These are phyloP conservation scores for Phoenix roebelenii DNA, from an alignment of 176 grass and related monocot species.

Conservation along the genomic window DNA sequence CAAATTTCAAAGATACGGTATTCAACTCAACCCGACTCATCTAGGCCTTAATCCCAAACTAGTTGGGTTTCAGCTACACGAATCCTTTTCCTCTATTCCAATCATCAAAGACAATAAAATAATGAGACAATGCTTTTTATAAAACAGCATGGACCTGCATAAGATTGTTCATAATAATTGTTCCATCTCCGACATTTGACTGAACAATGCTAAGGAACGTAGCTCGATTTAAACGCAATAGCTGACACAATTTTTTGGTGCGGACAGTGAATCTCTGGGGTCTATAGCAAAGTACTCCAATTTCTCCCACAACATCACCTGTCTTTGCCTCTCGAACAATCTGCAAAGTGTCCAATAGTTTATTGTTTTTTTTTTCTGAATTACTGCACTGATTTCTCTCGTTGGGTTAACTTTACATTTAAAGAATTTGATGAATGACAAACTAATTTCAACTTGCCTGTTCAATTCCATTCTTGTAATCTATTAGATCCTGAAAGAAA, in stretches of 20 bases:
- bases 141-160: slow-evolving; percentile 40
- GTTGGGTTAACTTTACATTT: not conserved
- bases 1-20: no score
- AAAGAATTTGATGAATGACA: slow-evolving; percentile 8
- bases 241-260: slow-evolving; percentile 78
- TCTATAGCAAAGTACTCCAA: slow-evolving; percentile 90
- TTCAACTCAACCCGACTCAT: no score
- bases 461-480: slow-evolving; percentile 39
- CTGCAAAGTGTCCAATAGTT: slow-evolving; percentile 25
- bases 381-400: no score
- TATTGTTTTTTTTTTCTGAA: no score
- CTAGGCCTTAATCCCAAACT: no score
- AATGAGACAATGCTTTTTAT: no score
- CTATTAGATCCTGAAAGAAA: slow-evolving; percentile 70
- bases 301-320: slow-evolving; percentile 86
- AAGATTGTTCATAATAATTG: slow-evolving; percentile 91
- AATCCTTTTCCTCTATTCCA: no score
- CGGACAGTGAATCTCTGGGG: slow-evolving; percentile 89
- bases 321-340: slow-evolving; percentile 36
- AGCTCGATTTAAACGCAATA: slow-evolving; percentile 74
- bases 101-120: no score
- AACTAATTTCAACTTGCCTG: slow-evolving; percentile 29
- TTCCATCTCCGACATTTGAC: slow-evolving; percentile 87
- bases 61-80: no score
- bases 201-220: slow-evolving; percentile 83